phyloP scores from a whole-genome alignment of 192 early-diverging fungal species.

The Dissophora globulifera region DNA sequence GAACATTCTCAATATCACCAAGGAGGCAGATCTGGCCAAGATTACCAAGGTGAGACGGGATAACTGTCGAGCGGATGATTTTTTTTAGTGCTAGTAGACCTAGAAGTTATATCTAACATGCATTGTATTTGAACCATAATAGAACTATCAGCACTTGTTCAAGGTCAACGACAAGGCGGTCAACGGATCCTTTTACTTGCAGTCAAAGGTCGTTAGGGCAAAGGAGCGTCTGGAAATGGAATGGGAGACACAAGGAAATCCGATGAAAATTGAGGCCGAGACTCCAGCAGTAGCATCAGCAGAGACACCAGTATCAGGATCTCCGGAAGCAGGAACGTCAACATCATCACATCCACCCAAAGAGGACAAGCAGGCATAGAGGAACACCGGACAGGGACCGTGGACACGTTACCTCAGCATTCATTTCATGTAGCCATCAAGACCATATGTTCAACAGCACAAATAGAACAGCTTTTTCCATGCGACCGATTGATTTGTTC shows the following conservation, averaged over 20 bases:
- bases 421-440: no score
- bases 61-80: no score
- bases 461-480: no score
- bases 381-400: neutral
- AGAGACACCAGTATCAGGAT: constrained; percentile 8
- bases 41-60: constrained; percentile 55
- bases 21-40: constrained; percentile 65
- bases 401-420: no score
- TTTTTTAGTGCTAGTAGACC: no score
- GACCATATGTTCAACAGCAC: no score
- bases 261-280: constrained; percentile 28
- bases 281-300: constrained; percentile 7
- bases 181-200: constrained; percentile 94
- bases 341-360: constrained; percentile 9
- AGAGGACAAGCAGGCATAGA: constrained; percentile 22
- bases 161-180: constrained; percentile 84
- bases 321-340: constrained; percentile 3
- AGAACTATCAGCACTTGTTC: constrained; percentile 91
- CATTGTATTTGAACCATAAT: constrained; percentile 1
- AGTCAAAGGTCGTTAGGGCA: constrained; percentile 93
- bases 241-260: constrained; percentile 68
- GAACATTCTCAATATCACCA: constrained; percentile 89
- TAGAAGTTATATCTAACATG: constrained; percentile 5
- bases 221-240: constrained; percentile 96
- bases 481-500: no score